Evolutionary conservation across 2,329 filamentous ascomycete species (phyloP).

Genomic region (Neofusicoccum ribis): DNA sequence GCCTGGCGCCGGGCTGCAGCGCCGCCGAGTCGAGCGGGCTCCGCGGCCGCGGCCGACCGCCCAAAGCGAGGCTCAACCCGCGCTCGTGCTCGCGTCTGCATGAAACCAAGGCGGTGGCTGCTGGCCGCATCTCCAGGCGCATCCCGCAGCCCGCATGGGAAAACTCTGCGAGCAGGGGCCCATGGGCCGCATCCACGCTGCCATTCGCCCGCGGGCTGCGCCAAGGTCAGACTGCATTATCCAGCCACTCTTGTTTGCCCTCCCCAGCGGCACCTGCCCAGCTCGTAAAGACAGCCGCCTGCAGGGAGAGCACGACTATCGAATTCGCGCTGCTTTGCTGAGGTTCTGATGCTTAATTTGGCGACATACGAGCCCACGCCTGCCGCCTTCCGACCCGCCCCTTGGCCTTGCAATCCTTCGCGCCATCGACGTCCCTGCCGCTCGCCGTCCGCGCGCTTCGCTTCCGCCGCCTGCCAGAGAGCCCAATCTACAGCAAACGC

Average conservation of each 20-base stretch:
- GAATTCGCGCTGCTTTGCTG: conserved; percentile 3
- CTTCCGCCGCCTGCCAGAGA: background rate
- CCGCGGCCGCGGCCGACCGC: background rate
- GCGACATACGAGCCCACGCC: background rate
- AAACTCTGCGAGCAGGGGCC: background rate
- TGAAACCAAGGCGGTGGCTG: background rate
- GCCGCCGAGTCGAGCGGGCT: background rate
- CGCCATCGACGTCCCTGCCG: background rate
- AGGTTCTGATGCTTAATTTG: background rate
- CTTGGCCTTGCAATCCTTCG: background rate
- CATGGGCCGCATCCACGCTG: background rate
- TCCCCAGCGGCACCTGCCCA: background rate
- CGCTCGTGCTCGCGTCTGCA: background rate
- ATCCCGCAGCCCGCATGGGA: background rate
- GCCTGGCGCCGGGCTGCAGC: background rate
- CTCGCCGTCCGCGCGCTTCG: background rate
- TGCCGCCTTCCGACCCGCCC: background rate
- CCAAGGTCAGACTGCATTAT: background rate
- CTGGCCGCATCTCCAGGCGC: background rate
- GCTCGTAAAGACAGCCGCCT: background rate
- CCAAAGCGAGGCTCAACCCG: background rate
- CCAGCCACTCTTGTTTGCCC: background rate
- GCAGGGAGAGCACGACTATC: conserved; percentile 1
- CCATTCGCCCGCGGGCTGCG: background rate
- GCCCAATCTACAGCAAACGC: background rate